phyloP scores from a whole-genome alignment of 257 asterid genomes.

The Fraxinus excelsior region DNA sequence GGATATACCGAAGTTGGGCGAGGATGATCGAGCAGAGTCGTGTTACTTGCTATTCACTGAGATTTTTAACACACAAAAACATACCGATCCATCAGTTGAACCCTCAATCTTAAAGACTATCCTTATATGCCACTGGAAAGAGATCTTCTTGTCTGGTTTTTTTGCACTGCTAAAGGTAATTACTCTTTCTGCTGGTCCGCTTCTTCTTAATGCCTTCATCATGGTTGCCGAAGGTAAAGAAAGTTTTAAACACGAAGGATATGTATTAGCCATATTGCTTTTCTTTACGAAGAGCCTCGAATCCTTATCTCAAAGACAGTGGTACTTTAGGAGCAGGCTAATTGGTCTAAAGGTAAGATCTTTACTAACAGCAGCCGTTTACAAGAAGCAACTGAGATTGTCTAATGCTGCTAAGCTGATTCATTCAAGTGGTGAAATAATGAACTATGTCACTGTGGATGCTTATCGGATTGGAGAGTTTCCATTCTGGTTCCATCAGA shows the following conservation, averaged over 20 bases:
- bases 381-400: constrained; percentile 71
- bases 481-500: constrained; percentile 90
- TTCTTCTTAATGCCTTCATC: constrained; percentile 83
- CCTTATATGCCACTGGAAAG: constrained; percentile 60
- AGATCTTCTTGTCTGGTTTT: constrained; percentile 71
- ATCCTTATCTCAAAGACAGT: constrained; percentile 83
- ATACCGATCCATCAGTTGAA: constrained; percentile 35
- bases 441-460: constrained; percentile 87
- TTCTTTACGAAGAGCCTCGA: constrained; percentile 70
- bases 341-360: constrained; percentile 75
- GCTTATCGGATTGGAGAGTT: constrained; percentile 91
- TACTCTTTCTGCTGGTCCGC: constrained; percentile 78
- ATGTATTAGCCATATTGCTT: constrained; percentile 57
- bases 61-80: constrained; percentile 44
- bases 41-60: constrained; percentile 64
- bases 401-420: constrained; percentile 69
- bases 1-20: constrained; percentile 72
- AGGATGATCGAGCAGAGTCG: constrained; percentile 75
- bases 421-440: constrained; percentile 88
- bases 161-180: constrained; percentile 72
- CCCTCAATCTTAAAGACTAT: constrained; percentile 66
- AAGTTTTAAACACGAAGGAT: constrained; percentile 61
- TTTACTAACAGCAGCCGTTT: constrained; percentile 71
- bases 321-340: constrained; percentile 82
- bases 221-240: constrained; percentile 76